Evolutionary conservation across 352 stramenopile species (phyloP), one percentile per base, ranked within the genome.

Genomic region (Phytophthora multivora): DNA sequence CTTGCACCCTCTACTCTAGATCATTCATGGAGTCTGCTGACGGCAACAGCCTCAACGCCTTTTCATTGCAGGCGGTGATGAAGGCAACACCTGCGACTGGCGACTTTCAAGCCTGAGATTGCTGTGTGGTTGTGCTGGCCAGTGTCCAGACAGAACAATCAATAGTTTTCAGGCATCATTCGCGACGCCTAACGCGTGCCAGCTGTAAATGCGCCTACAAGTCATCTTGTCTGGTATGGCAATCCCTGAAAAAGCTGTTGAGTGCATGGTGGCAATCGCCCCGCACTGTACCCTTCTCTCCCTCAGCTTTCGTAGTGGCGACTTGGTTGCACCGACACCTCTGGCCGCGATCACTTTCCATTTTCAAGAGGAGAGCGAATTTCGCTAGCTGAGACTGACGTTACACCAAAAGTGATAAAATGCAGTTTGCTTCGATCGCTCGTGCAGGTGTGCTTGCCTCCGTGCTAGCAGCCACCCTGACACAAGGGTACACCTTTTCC

Each of bases 401-500:
- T 2, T 13, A 12, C 48, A 46, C 48, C 13, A 35, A 19, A n/a
- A 53, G 11, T n/a, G 15, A 13, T 30, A 45, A 23, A 43, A 74
- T 71, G 69, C 64, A 58, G 40, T 38, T 76, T 35, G 35, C 58
- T 16, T 54, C 41, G 11, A 39, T 65, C 33, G 23, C 58, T 46
- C 64, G 59, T 33, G 48, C 49, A 16, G 47, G 41, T 43, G 52
- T 69, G 2, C n/a, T 71, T 42, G 46, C 38, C 12, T 70, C 56
- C n/a, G 54, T 39, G 26, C 41, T 77, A 59, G 38, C 33, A 21
- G 41, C 51, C 16, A 63, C 51, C 36, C 38, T 63, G 4, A 51
- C 64, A 23, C 21, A 51, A 55, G 65, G 53, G 47, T 74, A 71
- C 51, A 62, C 59, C 13, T 79, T 83, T 26, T 52, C 47, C 6